These are phyloP conservation scores for Sporothrix pallida DNA, from an alignment of 2,329 filamentous ascomycete genomes.

Conservation along the genomic window DNA sequence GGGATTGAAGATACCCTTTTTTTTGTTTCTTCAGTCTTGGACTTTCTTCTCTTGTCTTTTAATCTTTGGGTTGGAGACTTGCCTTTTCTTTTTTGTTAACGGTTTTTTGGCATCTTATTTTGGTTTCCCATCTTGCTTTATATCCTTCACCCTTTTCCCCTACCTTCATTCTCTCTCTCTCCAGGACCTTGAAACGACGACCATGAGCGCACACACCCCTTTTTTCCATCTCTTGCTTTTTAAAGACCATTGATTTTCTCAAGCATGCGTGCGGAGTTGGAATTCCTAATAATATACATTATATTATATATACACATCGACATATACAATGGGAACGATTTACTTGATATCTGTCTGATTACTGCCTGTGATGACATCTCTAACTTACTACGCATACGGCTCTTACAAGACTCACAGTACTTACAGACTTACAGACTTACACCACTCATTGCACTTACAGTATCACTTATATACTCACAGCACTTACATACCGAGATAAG, in stretches of 20 bases:
- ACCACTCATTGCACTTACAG: too few species aligned
- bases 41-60: not conserved
- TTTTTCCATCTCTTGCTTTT: slow-evolving; percentile 5
- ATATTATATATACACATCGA: slow-evolving; percentile 30
- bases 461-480: too few species aligned
- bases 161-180: not conserved
- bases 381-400: not conserved
- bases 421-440: too few species aligned
- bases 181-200: slow-evolving; percentile 20
- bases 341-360: not conserved
- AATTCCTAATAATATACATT: slow-evolving; percentile 18
- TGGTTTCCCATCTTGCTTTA: not conserved
- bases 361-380: not conserved
- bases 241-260: slow-evolving; percentile 16
- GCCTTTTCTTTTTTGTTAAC: not conserved
- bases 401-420: not conserved
- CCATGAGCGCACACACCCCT: slow-evolving; percentile 12
- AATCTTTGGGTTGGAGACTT: slow-evolving; percentile 30
- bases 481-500: too few species aligned
- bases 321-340: slow-evolving; percentile 23
- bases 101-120: not conserved
- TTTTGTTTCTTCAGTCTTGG: slow-evolving; percentile 9
- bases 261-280: slow-evolving; percentile 36
- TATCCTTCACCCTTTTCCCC: not conserved
- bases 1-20: not conserved